Conservation (phyloP, 192 early-diverging fungal genomes). For the Diversispora epigaea region DNA sequence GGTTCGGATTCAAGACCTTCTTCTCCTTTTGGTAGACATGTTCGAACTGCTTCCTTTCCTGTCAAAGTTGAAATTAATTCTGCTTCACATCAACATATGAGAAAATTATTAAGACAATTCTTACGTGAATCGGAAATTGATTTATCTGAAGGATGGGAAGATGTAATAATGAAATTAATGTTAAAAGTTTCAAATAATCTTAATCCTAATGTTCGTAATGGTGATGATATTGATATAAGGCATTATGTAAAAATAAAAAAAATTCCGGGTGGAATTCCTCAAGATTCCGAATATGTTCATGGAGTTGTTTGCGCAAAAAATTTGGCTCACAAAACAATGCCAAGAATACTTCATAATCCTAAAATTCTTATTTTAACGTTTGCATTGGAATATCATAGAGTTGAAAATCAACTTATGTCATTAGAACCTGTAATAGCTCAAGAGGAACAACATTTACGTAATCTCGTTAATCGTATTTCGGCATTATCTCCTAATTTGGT, state of each 20-base stretch:
- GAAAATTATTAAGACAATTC: constrained; percentile 67
- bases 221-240: constrained; percentile 85
- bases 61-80: constrained; percentile 57
- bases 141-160: constrained; percentile 59
- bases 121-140: constrained; percentile 65
- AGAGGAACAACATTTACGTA: constrained; percentile 80
- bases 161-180: constrained; percentile 68
- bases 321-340: constrained; percentile 90
- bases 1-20: constrained; percentile 36
- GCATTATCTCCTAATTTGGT: constrained; percentile 77
- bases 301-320: constrained; percentile 95
- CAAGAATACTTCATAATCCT: constrained; percentile 61
- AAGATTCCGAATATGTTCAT: constrained; percentile 79
- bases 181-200: constrained; percentile 63
- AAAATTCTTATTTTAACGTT: constrained; percentile 86
- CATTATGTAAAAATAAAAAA: constrained; percentile 95
- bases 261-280: constrained; percentile 81
- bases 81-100: constrained; percentile 67
- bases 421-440: constrained; percentile 80
- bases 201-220: constrained; percentile 63
- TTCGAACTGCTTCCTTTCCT: constrained; percentile 36
- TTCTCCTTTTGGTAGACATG: constrained; percentile 40
- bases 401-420: constrained; percentile 72
- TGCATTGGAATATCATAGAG: constrained; percentile 78
- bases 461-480: constrained; percentile 76